These are phyloP conservation scores for Ophiostoma australiae DNA, from an alignment of 2,329 filamentous ascomycete species.

Conservation along the genomic window DNA sequence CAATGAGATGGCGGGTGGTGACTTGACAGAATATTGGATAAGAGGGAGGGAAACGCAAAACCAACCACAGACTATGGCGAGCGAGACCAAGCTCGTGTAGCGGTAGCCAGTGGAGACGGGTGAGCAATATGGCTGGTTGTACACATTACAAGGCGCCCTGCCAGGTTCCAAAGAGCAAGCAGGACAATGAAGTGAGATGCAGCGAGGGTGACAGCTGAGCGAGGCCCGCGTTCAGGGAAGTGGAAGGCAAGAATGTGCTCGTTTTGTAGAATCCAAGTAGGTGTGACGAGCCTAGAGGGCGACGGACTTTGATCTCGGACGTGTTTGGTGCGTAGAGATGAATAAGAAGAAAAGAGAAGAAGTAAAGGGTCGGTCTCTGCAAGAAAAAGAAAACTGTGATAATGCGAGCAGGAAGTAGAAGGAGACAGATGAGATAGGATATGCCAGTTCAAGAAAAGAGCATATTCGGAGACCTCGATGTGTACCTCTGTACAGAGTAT, in stretches of 20 bases:
- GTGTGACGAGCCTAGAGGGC: background rate
- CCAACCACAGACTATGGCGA: constrained; percentile 11
- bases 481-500: background rate
- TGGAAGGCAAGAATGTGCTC: background rate
- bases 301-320: background rate
- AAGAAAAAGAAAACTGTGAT: background rate
- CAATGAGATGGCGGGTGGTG: background rate
- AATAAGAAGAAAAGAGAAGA: background rate
- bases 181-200: constrained; percentile 23
- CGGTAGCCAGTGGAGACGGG: constrained; percentile 20
- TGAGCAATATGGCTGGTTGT: constrained; percentile 19
- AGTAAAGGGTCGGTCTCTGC: background rate
- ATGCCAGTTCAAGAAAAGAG: background rate
- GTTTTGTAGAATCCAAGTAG: background rate
- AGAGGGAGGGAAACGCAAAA: background rate
- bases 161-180: constrained; percentile 20
- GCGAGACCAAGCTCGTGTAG: constrained; percentile 22
- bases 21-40: constrained; percentile 10
- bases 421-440: background rate
- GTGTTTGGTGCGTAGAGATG: background rate
- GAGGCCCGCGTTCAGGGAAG: constrained; percentile 1
- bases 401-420: background rate
- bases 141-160: constrained; percentile 24
- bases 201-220: constrained; percentile 23
- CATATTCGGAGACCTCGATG: background rate